A percentile compares a stretch with the other conserved stretches of the same genome.
Evolutionary conservation across 148 eudicot species (phyloP).

Genomic region (Agrostemma githago): DNA sequence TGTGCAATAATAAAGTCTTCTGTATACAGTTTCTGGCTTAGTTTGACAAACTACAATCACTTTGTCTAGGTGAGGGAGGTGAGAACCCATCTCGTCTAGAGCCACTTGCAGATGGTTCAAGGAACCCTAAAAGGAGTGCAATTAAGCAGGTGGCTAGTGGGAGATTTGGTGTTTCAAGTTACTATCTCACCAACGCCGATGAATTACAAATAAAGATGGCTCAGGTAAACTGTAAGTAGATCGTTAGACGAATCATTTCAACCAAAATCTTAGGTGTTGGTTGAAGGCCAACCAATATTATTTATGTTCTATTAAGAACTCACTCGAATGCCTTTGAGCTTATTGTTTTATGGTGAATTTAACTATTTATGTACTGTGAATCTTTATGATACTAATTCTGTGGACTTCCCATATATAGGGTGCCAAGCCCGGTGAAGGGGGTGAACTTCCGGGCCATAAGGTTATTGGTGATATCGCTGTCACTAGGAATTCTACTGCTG

Average conservation of each 20-base stretch:
- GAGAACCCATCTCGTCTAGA: constrained; percentile 95
- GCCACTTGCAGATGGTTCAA: constrained; percentile 84
- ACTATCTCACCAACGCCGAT: constrained; percentile 95
- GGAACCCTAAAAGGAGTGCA: constrained; percentile 87
- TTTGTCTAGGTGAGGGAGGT: constrained; percentile 90
- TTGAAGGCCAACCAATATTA: too few species aligned
- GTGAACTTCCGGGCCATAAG: constrained; percentile 98
- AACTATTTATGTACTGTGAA: constrained; percentile 9
- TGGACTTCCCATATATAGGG: constrained; percentile 44
- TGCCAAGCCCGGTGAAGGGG: constrained; percentile 99
- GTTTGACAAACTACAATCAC: constrained; percentile 5
- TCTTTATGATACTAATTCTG: constrained; percentile 1
- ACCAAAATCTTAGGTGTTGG: too few species aligned
- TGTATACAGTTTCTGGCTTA: background rate
- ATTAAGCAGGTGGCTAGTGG: constrained; percentile 99
- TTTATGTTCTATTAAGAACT: too few species aligned
- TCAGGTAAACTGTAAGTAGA: constrained; percentile 54
- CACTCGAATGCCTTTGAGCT: too few species aligned
- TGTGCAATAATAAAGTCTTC: background rate
- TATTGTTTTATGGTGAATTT: constrained; percentile 28
- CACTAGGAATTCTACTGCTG: constrained; percentile 95
- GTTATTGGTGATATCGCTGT: constrained; percentile 96
- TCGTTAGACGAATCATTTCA: too few species aligned
- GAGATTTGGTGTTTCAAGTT: constrained; percentile 98
- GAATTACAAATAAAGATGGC: constrained; percentile 99